phyloP scores from a whole-genome alignment of 768 basidiomycete genomes.

The Suillus sp. region DNA sequence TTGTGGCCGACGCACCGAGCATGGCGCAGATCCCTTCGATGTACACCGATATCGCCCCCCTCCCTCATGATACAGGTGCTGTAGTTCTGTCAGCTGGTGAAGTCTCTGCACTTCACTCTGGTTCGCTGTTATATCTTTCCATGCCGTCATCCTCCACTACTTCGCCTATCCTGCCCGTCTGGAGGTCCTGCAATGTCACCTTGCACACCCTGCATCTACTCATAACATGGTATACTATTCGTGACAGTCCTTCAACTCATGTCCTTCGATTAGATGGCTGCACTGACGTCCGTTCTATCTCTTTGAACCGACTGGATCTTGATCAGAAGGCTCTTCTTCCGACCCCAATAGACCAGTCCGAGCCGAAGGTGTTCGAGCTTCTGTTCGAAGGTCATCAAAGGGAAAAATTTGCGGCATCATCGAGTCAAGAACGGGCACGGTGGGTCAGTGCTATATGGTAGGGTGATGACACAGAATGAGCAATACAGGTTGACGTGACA shows the following conservation, averaged over 20 bases:
- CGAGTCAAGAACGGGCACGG: constrained; percentile 62
- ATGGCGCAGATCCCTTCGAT: constrained; percentile 7
- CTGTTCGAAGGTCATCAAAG: constrained; percentile 51
- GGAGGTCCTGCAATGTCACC: constrained; percentile 49
- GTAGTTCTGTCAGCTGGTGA: not conserved
- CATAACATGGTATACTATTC: constrained; percentile 48
- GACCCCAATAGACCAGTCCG: constrained; percentile 35
- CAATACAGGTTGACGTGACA: constrained; percentile 8
- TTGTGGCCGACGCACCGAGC: constrained; percentile 12
- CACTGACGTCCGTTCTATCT: constrained; percentile 64
- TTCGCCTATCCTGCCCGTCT: constrained; percentile 40
- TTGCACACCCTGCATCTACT: constrained; percentile 45
- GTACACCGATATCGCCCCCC: not conserved
- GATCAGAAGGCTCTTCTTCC: constrained; percentile 50
- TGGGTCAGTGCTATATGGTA: constrained; percentile 82
- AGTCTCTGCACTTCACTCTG: constrained; percentile 16
- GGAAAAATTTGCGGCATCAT: constrained; percentile 65
- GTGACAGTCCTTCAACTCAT: constrained; percentile 44
- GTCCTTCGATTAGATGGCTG: constrained; percentile 54
- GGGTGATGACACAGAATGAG: constrained; percentile 15
- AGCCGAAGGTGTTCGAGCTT: constrained; percentile 65
- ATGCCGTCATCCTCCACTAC: constrained; percentile 24
- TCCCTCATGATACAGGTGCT: constrained; percentile 4
- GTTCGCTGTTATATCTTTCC: constrained; percentile 52
- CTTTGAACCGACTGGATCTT: constrained; percentile 40